These are phyloP conservation scores for Boletus tomentosulus DNA, from an alignment of 768 basidiomycete genomes.

Conservation along the genomic window DNA sequence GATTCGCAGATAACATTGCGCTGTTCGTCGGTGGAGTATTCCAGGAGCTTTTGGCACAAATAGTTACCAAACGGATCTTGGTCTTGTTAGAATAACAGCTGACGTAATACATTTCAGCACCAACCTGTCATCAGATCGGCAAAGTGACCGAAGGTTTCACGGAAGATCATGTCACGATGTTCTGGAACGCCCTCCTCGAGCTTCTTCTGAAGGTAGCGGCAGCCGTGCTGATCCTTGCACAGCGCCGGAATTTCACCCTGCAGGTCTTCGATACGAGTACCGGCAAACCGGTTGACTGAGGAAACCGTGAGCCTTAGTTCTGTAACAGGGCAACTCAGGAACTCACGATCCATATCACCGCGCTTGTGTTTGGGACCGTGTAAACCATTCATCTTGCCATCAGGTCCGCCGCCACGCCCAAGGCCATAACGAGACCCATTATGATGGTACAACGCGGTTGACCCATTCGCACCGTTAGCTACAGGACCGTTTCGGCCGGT, in stretches of 20 bases:
- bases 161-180: slow-evolving; percentile 99
- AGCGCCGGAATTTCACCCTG: slow-evolving; percentile 90
- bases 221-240: slow-evolving; percentile 99
- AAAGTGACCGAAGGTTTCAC: slow-evolving; percentile 96
- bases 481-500: slow-evolving; percentile 35
- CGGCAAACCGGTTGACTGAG: slow-evolving; percentile 89
- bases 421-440: slow-evolving; percentile 75
- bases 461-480: slow-evolving; percentile 47
- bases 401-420: slow-evolving; percentile 52
- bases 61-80: slow-evolving; percentile 98
- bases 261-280: slow-evolving; percentile 91
- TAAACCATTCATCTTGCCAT: slow-evolving; percentile 83
- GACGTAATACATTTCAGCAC: slow-evolving; percentile 17
- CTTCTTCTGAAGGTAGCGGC: slow-evolving; percentile 98
- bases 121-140: slow-evolving; percentile 96
- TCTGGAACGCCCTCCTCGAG: slow-evolving; percentile 93
- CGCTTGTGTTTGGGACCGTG: slow-evolving; percentile 95
- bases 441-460: slow-evolving; percentile 75
- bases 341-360: slow-evolving; percentile 88
- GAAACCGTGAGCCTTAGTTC: not conserved
- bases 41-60: slow-evolving; percentile 94
- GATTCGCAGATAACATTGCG: slow-evolving; percentile 96
- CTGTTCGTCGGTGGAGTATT: slow-evolving; percentile 97
- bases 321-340: slow-evolving; percentile 23
- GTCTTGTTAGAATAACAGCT: not conserved